Conservation (phyloP, 108 stramenopile species). For the Mayamaea pseudoterrestris region DNA sequence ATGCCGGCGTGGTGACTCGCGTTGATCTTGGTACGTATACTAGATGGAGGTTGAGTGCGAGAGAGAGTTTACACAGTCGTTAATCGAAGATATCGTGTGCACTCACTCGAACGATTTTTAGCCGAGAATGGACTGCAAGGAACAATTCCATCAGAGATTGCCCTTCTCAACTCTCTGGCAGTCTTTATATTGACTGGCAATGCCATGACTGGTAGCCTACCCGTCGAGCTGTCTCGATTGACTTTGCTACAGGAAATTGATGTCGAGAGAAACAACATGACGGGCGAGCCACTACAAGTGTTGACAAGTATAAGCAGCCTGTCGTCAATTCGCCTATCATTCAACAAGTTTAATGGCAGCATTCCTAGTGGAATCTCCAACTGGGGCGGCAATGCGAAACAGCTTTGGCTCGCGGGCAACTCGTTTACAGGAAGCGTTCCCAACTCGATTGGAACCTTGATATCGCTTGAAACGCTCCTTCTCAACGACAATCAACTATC, state of each 20-base stretch:
- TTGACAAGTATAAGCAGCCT: background rate
- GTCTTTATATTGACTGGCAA: slow-evolving; percentile 16
- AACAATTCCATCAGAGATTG: slow-evolving; percentile 16
- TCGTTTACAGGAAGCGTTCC: slow-evolving; percentile 20
- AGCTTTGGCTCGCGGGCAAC: slow-evolving; percentile 31
- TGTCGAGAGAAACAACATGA: slow-evolving; percentile 24
- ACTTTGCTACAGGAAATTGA: slow-evolving; percentile 20
- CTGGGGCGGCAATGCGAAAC: slow-evolving; percentile 3
- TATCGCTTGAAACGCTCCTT: background rate
- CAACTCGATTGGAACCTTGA: slow-evolving; percentile 15
- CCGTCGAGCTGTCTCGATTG: slow-evolving; percentile 8
- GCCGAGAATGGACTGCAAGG: slow-evolving; percentile 21
- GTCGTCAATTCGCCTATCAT: background rate
- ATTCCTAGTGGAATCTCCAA: slow-evolving; percentile 25
- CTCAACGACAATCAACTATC: background rate
- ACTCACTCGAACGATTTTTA: slow-evolving; percentile 5
- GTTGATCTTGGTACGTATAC: slow-evolving; percentile 18
- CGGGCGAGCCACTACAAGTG: slow-evolving; percentile 9
- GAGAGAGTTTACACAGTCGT: background rate
- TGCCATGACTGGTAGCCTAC: slow-evolving; percentile 20
- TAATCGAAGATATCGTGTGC: background rate
- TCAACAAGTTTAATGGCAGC: slow-evolving; percentile 17
- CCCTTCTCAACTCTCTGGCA: slow-evolving; percentile 8
- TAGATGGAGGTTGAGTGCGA: background rate
- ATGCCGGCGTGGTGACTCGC: background rate